Base-by-base conservation (phyloP, 2,329 filamentous ascomycete genomes). In the Atkinsonella texensis region DNA sequence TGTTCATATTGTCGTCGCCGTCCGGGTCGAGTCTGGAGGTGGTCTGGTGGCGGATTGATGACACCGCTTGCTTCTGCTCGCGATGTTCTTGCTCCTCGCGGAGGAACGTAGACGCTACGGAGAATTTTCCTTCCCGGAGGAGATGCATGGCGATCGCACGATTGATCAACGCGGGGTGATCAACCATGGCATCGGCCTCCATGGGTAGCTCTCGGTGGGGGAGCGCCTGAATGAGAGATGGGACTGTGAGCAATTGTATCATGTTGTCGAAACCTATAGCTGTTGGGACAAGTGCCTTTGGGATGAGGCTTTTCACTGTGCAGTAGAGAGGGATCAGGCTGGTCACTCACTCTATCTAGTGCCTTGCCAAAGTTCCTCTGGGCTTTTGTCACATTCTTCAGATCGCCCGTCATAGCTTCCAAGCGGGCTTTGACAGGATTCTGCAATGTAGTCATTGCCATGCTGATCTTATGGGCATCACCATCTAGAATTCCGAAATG, bases 121-220 rank as follows among this genome's bases (percentile, higher is more conserved):
- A 77, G 67, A 98, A 98, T 63, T 95, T 87, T 47, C 93, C 93
- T 70, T 97, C 91, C 41, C 93, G 87, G 40, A 98, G 77, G 20
- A 98, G 78, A 64, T 98, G 93, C 89, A 97, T 96, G 10, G 87
- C 87, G 59, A 98, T 94, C 7, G 93, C 91, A 52, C 90, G 82
- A 69, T 96, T 94, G 63, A 97, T 88, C 12, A 96, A 75, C 15
- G 77, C 74, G 4, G 85, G 78, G 57, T 94, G 83, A 18, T 83
- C 79, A 1, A 81, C 83, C 66, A 96, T 81, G 35, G 83, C 85
- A 67, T 95, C 89, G 60, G 89, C 83, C 53, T 90, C 86, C 61
- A 82, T 85, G 13, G 84, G 86, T 0, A 91, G 81, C 13, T 86
- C 73, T 13, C 83, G 80, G 10, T 66, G 60, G 4, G 72, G 74